Conservation (phyloP, 176 grass and related monocot genomes). For the Areca catechu region DNA sequence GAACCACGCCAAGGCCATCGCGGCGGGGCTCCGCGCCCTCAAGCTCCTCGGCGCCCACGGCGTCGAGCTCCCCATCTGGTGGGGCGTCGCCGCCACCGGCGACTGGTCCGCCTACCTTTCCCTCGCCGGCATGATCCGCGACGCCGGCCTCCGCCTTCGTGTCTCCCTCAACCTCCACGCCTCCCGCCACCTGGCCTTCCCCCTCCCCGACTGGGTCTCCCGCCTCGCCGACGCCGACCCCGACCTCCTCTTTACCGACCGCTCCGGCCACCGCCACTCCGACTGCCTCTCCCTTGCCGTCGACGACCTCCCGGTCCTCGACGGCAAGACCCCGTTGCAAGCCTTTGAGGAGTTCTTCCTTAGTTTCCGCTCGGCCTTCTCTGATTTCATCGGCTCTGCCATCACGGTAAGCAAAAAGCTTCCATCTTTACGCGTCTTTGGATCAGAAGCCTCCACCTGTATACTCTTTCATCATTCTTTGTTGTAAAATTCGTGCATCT, state of each 20-base stretch:
- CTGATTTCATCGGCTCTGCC: constrained; percentile 51
- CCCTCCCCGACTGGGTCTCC: constrained; percentile 43
- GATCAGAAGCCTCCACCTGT: neutral
- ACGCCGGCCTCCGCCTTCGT: constrained; percentile 50
- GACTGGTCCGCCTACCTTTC: constrained; percentile 43
- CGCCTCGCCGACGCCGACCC: constrained; percentile 30
- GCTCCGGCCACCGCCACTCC: constrained; percentile 17
- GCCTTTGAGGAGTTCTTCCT: constrained; percentile 58
- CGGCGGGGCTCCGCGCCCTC: constrained; percentile 53
- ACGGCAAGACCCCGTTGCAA: constrained; percentile 54
- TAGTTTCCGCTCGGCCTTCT: constrained; percentile 50
- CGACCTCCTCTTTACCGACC: constrained; percentile 67
- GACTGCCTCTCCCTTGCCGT: constrained; percentile 80
- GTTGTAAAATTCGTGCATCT: neutral
- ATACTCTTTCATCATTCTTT: neutral
- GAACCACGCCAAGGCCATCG: constrained; percentile 46
- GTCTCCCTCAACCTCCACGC: constrained; percentile 52
- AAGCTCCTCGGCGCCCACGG: constrained; percentile 62
- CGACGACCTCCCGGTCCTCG: constrained; percentile 58
- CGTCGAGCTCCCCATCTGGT: constrained; percentile 81
- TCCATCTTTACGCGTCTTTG: too few relatives aligned
- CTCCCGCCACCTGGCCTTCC: constrained; percentile 7
- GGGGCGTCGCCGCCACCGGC: constrained; percentile 59
- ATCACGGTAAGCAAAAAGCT: constrained; percentile 35
- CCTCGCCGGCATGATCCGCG: constrained; percentile 59